A percentile compares a stretch with the other conserved stretches of the same genome.
These are phyloP conservation scores for Farysia itapuensis DNA, from an alignment of 1,284 basidiomycete genomes.

Conservation along the genomic window DNA sequence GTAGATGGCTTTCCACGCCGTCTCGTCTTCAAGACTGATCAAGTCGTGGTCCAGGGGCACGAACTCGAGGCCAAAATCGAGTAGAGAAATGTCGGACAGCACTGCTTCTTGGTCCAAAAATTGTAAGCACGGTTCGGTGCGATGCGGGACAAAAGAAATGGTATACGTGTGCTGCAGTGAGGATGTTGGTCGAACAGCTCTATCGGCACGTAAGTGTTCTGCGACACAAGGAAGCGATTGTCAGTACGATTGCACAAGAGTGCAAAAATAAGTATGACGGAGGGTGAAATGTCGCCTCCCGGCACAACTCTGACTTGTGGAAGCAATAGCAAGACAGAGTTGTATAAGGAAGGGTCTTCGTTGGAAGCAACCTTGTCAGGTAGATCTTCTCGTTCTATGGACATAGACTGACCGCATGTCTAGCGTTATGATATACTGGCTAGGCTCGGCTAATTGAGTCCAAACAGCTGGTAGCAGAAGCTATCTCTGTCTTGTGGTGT, in stretches of 20 bases:
- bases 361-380: slow-evolving; percentile 46
- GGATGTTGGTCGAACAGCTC: slow-evolving; percentile 29
- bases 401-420: slow-evolving; percentile 50
- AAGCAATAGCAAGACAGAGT: slow-evolving; percentile 32
- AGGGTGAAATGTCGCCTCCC: slow-evolving; percentile 33
- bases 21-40: slow-evolving; percentile 50
- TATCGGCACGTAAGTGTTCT: slow-evolving; percentile 75
- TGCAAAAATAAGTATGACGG: not conserved
- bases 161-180: slow-evolving; percentile 75
- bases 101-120: slow-evolving; percentile 35
- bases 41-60: slow-evolving; percentile 84
- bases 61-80: slow-evolving; percentile 84
- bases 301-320: slow-evolving; percentile 39
- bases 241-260: not conserved
- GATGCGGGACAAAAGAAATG: slow-evolving; percentile 82
- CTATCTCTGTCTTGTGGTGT: too few species aligned
- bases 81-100: slow-evolving; percentile 31
- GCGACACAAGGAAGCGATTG: not conserved
- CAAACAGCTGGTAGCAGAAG: slow-evolving; percentile 1
- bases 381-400: slow-evolving; percentile 45
- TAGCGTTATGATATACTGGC: slow-evolving; percentile 35
- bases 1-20: slow-evolving; percentile 37
- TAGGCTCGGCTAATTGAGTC: slow-evolving; percentile 48
- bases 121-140: slow-evolving; percentile 72
- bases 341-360: slow-evolving; percentile 42